Conservation (phyloP, 1,139 yeast species). For the Saccharomyces hybrid region DNA sequence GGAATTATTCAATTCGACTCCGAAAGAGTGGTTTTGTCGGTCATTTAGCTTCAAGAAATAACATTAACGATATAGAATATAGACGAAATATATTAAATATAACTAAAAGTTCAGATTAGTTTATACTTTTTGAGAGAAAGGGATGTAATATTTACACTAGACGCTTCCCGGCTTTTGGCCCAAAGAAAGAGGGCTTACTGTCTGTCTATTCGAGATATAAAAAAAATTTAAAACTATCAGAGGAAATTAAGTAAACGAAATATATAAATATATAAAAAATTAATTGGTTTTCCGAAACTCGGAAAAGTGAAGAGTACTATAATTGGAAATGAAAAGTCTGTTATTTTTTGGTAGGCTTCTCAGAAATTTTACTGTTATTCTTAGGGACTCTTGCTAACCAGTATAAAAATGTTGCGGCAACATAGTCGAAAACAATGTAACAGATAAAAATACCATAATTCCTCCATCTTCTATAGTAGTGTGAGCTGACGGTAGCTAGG, state of each 20-base stretch:
- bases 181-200: too few species aligned
- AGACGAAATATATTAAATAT: not conserved
- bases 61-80: not conserved
- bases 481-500: constrained; percentile 38
- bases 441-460: constrained; percentile 51
- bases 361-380: constrained; percentile 4
- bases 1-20: constrained; percentile 13
- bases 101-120: too few species aligned
- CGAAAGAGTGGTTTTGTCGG: constrained; percentile 5
- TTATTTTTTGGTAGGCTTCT: not conserved
- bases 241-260: too few species aligned
- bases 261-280: too few species aligned
- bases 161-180: too few species aligned
- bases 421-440: constrained; percentile 42
- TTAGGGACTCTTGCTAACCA: constrained; percentile 76
- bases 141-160: not conserved
- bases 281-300: too few species aligned
- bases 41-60: not conserved
- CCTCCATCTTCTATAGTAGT: constrained; percentile 54
- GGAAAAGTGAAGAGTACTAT: not conserved
- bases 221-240: too few species aligned
- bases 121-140: too few species aligned
- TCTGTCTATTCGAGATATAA: too few species aligned
- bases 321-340: not conserved
- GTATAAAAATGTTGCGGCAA: constrained; percentile 49